Base-by-base conservation (phyloP, 345 rosid genomes). In the Syzygium aqueum region DNA sequence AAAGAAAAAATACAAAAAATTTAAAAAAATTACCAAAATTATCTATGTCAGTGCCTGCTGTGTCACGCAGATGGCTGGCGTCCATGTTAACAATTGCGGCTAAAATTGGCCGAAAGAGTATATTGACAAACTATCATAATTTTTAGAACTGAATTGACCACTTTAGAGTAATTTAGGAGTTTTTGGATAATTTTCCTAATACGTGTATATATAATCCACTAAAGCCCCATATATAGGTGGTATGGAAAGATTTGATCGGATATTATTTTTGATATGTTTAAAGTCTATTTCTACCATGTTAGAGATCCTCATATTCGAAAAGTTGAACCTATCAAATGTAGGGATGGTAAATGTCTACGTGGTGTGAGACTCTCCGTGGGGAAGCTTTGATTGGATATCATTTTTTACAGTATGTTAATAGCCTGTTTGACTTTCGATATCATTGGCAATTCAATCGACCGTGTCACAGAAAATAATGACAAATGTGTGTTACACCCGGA, bases 21-120 rank as follows among this genome's bases (percentile, higher is more conserved):
- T 56, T 56, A 23, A 5, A 56, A 56, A 56, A 22, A 22, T 56
- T 59, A 28, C 6, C 27, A 27, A 59, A 59, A 27, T 25, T 59
- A n/a, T 59, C 0, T 4, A 59, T 15, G 3, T 59, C 7, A 27
- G 0, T 15, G n/a, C 12, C 8, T 1, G 12, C 5, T 59, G 8
- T 61, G 27, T 8, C 14, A 6, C 16, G 28, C 0, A 61, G 9
- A 56, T 56, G 33, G 4, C 1, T 13, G 8, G 27, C 17, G 12
- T 27, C 3, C 67, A 61, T 8, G 14, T 27, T 0, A 27, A 0
- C 17, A 5, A 28, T 61, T 61, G 13, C 14, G 2, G 67, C 33
- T 61, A 61, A 27, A 27, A 61, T 61, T 61, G 67, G 27, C 6
- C 27, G 28, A 3, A 59, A 23, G 61, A 54, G 25, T 54, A 23